Evolutionary conservation across 2,329 filamentous ascomycete genomes (phyloP), one percentile per base, ranked within the genome.

Genomic region (Colletotrichum sp.): DNA sequence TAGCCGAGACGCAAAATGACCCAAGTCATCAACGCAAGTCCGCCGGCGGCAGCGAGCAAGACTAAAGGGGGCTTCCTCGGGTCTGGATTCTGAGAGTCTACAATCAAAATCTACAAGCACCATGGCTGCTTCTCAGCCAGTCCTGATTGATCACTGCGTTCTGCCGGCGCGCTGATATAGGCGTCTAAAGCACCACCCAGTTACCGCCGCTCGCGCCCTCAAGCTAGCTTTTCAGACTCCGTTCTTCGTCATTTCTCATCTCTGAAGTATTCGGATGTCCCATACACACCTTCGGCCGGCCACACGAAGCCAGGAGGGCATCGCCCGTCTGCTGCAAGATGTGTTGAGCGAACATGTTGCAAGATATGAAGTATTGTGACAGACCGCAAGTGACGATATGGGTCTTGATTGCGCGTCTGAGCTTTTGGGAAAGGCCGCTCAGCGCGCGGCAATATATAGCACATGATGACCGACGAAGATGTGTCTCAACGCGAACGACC

Each of bases 21-120:
- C 0, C 39, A 44, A 44, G 39, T 44, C 39, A n/a, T 44, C 39
- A 18, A 1, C 16, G 36, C 8, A 44, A 44, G 36, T 44, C 18
- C 8, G 39, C 5, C 1, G 8, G 39, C 39, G 39, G 16, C 0
- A 44, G 5, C 18, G 16, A 0, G 5, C 3, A 10, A 44, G 1
- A 44, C 6, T 3, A 44, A 44, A 18, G 1, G 8, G 8, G 2
- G 8, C 39, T 3, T 44, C 18, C 39, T 10, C 36, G 0, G 34
- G 34, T 10, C 8, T 44, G 8, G 36, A 44, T 18, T 5, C 16
- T 44, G 16, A n/a, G 16, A 44, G 36, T 36, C 28, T 28, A 28
- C 26, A 28, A 28, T 28, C 26, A 7, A 28, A 28, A 28, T 28
- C 34, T 36, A 34, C 12, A 34, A 34, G 32, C 12, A 34, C 10